phyloP scores from a whole-genome alignment of 2,329 filamentous ascomycete genomes.

The Aspergillus intermedius region DNA sequence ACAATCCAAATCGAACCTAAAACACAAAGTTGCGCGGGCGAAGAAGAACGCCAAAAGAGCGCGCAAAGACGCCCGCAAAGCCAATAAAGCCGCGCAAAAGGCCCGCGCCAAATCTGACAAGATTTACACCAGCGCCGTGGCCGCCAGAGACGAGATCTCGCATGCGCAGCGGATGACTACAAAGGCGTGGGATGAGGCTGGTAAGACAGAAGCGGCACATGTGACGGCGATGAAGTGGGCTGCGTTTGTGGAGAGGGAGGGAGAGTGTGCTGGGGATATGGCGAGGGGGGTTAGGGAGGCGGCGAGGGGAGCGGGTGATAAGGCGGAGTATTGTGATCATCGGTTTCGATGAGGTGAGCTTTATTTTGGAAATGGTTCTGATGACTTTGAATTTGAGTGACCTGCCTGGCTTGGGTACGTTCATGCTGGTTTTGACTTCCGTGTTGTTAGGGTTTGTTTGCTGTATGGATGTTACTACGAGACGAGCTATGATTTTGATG shows the following conservation, averaged over 20 bases:
- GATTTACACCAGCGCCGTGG: neutral
- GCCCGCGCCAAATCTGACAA: neutral
- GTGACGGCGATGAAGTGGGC: neutral
- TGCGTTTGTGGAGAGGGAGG: neutral
- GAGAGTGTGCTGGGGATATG: neutral
- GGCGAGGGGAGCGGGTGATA: neutral
- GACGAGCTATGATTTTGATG: too few relatives aligned
- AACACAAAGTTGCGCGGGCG: neutral
- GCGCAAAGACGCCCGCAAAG: neutral
- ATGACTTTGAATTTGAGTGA: too few relatives aligned
- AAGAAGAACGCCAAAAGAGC: neutral
- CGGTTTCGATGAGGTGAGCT: neutral
- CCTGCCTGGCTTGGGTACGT: too few relatives aligned
- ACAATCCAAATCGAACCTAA: neutral
- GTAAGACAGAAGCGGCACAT: neutral
- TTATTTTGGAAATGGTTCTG: too few relatives aligned
- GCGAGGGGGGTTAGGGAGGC: neutral
- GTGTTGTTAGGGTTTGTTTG: too few relatives aligned
- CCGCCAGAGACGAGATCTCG: neutral
- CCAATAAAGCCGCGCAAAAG: slow-evolving; percentile 1
- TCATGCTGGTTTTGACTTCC: too few relatives aligned
- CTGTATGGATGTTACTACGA: too few relatives aligned
- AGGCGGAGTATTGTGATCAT: neutral
- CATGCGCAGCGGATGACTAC: neutral
- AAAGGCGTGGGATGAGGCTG: neutral